Conservation (phyloP, 306 rosid species). For the Pterocarpus santalinus region DNA sequence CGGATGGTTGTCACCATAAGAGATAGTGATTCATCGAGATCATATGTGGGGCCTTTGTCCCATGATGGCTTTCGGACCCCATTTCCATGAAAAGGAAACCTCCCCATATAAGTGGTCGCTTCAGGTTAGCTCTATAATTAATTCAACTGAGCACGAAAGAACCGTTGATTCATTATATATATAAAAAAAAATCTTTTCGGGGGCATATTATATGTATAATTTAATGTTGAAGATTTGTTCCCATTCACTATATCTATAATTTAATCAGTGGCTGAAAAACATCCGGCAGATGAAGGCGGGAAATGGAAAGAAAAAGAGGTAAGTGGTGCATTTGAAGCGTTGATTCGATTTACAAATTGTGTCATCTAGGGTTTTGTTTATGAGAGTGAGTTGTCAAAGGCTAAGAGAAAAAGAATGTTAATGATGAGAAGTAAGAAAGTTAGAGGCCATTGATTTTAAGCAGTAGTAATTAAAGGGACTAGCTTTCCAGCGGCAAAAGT, state of each 20-base stretch:
- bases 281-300: constrained; percentile 15
- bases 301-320: neutral
- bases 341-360: constrained; percentile 19
- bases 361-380: constrained; percentile 27
- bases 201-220: neutral
- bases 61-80: constrained; percentile 42
- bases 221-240: neutral
- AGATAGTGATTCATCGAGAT: constrained; percentile 44
- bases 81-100: constrained; percentile 36
- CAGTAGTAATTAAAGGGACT: constrained; percentile 45
- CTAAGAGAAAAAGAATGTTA: constrained; percentile 37
- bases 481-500: constrained; percentile 50
- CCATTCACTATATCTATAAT: neutral
- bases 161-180: neutral
- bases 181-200: no score
- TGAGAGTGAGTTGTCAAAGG: constrained; percentile 45
- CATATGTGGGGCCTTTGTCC: constrained; percentile 46
- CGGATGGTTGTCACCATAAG: constrained; percentile 49
- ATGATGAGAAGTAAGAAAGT: constrained; percentile 55
- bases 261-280: constrained; percentile 15
- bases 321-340: neutral
- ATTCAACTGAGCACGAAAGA: neutral
- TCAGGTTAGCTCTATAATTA: neutral
- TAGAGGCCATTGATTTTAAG: constrained; percentile 48
- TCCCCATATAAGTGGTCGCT: neutral